A percentile compares a stretch with the other conserved stretches of the same genome.
phyloP scores from a whole-genome alignment of 305 asterid species.

The Fraxinus angustifolia region DNA sequence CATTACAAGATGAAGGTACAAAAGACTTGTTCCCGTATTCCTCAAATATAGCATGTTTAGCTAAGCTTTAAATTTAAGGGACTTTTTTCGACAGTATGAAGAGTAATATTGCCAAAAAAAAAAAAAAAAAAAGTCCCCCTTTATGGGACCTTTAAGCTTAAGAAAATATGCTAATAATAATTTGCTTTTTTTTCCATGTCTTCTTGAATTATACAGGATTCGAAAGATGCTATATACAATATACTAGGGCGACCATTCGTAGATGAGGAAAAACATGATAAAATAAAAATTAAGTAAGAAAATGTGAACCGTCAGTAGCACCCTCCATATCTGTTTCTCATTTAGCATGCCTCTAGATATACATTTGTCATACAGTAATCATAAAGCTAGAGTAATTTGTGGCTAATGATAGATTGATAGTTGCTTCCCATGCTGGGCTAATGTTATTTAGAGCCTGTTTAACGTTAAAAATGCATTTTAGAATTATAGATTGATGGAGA shows the following conservation, averaged over 20 bases:
- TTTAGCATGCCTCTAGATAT: not conserved
- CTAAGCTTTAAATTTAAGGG: not conserved
- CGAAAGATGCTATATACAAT: not conserved
- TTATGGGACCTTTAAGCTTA: not conserved
- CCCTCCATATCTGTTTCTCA: not conserved
- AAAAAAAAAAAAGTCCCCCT: not conserved
- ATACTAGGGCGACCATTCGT: not conserved
- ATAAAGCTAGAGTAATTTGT: not conserved
- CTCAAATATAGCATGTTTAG: slow-evolving; percentile 5
- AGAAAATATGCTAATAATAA: not conserved
- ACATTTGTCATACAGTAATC: not conserved
- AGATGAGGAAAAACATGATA: not conserved
- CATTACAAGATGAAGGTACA: slow-evolving; percentile 75
- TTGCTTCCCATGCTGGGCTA: not conserved
- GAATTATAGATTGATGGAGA: too few relatives aligned
- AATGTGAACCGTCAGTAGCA: not conserved
- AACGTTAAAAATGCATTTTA: too few relatives aligned
- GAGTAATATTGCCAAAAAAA: not conserved
- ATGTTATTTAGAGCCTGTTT: not conserved
- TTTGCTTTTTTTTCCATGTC: not conserved
- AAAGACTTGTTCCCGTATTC: slow-evolving; percentile 3
- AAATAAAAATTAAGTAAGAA: not conserved
- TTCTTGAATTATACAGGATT: not conserved
- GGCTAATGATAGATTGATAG: not conserved
- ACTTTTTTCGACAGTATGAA: not conserved